Conservation (phyloP, 768 basidiomycete species). For the Amanita thiersii region DNA sequence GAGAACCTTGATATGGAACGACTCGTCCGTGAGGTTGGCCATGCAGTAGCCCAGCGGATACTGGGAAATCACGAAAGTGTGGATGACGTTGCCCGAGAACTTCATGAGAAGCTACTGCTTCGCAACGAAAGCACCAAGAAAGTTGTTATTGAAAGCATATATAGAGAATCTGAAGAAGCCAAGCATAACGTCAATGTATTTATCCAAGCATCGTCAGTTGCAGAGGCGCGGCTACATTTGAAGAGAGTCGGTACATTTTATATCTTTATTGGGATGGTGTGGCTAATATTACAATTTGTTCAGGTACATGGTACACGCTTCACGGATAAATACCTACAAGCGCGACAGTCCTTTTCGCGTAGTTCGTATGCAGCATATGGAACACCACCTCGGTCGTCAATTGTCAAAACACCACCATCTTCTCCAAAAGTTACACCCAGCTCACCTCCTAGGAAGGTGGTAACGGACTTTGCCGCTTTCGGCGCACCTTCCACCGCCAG, state of each 20-base stretch:
- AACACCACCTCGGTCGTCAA: slow-evolving; percentile 31
- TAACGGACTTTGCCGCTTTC: slow-evolving; percentile 84
- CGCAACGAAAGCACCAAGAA: slow-evolving; percentile 97
- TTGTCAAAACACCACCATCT: slow-evolving; percentile 30
- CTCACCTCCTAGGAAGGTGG: slow-evolving; percentile 83
- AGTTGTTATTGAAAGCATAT: slow-evolving; percentile 93
- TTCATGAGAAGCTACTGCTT: slow-evolving; percentile 85
- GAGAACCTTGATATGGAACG: slow-evolving; percentile 99
- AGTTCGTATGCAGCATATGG: slow-evolving; percentile 39
- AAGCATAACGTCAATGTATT: slow-evolving; percentile 87
- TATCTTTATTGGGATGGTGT: slow-evolving; percentile 4
- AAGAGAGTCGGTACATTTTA: slow-evolving; percentile 53
- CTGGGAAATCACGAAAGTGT: slow-evolving; percentile 91
- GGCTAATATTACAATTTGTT: slow-evolving; percentile 8
- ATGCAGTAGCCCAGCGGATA: slow-evolving; percentile 88
- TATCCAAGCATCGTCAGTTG: slow-evolving; percentile 59
- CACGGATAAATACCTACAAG: slow-evolving; percentile 90
- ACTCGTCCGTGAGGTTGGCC: slow-evolving; percentile 88
- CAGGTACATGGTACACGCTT: slow-evolving; percentile 94
- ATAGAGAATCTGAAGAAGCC: slow-evolving; percentile 84
- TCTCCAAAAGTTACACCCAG: slow-evolving; percentile 27
- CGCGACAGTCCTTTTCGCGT: slow-evolving; percentile 51
- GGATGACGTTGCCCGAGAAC: slow-evolving; percentile 90
- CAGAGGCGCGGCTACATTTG: slow-evolving; percentile 68
- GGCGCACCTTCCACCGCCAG: slow-evolving; percentile 66